A percentile compares a stretch with the other conserved stretches of the same genome.
Evolutionary conservation across 768 basidiomycete species (phyloP).

Genomic region (Leccinum ochraceum): DNA sequence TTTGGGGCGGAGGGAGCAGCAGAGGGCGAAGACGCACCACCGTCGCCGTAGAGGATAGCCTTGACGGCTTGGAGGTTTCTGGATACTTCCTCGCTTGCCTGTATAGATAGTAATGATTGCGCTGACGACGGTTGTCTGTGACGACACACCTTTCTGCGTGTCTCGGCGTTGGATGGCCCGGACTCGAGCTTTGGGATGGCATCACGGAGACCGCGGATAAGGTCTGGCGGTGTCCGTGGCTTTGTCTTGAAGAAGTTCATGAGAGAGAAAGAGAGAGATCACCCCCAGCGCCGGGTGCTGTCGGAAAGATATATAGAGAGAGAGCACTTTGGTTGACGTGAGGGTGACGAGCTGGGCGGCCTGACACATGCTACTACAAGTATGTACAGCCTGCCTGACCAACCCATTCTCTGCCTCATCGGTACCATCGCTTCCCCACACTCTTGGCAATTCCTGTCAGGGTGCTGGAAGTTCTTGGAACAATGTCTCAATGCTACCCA

Average conservation of each 20-base stretch:
- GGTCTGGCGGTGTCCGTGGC: conserved; percentile 82
- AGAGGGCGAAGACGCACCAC: conserved; percentile 52
- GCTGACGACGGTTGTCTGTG: not conserved
- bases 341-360: too few species aligned
- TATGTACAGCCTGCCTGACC: too few species aligned
- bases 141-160: conserved; percentile 72
- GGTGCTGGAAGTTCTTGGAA: too few species aligned
- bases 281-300: not conserved
- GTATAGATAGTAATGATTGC: conserved; percentile 7
- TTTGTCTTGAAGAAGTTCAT: conserved; percentile 99
- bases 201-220: conserved; percentile 80
- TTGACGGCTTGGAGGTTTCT: conserved; percentile 93
- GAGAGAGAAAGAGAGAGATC: not conserved
- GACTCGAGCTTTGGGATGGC: conserved; percentile 75
- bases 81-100: conserved; percentile 89
- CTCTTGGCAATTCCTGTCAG: too few species aligned
- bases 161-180: conserved; percentile 72
- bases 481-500: too few species aligned
- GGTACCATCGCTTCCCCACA: not conserved
- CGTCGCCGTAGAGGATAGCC: conserved; percentile 82
- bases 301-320: not conserved
- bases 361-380: too few species aligned
- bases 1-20: conserved; percentile 4
- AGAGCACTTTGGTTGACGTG: too few species aligned
- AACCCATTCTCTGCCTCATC: conserved; percentile 8